Evolutionary conservation across 331 rosid species (phyloP).

Genomic region (Pyracantha coccinea): DNA sequence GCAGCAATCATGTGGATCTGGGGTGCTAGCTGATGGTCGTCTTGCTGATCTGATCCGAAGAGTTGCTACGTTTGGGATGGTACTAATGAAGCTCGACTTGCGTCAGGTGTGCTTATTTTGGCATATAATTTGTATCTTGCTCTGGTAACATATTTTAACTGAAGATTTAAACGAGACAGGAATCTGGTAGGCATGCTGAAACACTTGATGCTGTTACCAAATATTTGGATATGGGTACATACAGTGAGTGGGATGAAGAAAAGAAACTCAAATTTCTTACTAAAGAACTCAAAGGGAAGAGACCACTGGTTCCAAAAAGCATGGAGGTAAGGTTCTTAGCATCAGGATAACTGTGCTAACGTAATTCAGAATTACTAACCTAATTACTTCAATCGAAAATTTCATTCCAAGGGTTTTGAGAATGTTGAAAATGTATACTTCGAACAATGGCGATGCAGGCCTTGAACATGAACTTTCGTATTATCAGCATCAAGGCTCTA

Average conservation of each 20-base stretch:
- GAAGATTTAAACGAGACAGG: constrained; percentile 42
- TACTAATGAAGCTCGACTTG: constrained; percentile 89
- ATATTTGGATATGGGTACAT: constrained; percentile 78
- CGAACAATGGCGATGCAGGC: not conserved
- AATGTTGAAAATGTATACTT: not conserved
- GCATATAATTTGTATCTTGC: not conserved
- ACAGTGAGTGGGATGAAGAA: constrained; percentile 95
- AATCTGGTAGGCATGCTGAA: constrained; percentile 87
- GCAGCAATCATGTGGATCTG: constrained; percentile 94
- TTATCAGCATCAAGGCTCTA: not conserved
- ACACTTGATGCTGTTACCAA: constrained; percentile 73
- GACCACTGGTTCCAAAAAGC: constrained; percentile 75
- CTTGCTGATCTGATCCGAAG: constrained; percentile 89
- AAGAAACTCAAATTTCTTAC: constrained; percentile 76
- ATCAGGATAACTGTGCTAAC: too few species aligned
- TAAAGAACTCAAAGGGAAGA: constrained; percentile 83
- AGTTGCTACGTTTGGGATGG: constrained; percentile 91
- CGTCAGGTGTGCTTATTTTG: constrained; percentile 60
- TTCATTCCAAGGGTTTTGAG: not conserved
- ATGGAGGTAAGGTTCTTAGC: constrained; percentile 43
- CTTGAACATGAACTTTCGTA: not conserved
- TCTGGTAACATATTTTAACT: constrained; percentile 9
- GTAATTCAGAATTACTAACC: not conserved
- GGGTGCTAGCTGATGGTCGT: constrained; percentile 94
- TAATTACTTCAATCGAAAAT: not conserved